Evolutionary conservation across 2,329 filamentous ascomycete genomes (phyloP).

Genomic region (Metarhizium guizhouense): DNA sequence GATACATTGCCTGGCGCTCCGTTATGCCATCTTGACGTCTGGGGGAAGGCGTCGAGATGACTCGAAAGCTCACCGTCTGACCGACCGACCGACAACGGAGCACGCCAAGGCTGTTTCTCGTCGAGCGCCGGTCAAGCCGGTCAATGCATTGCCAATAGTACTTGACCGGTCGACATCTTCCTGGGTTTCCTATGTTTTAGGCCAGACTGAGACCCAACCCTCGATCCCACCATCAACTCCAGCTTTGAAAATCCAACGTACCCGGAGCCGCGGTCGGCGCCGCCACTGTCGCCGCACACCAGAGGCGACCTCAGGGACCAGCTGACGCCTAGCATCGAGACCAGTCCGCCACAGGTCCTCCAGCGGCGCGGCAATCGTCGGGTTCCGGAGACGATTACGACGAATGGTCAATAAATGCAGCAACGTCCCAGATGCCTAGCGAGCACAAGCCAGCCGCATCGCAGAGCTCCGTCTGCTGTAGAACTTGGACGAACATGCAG

Average conservation of each 20-base stretch:
- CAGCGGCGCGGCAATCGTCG: constrained; percentile 10
- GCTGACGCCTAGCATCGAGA: background rate
- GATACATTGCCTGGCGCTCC: too few species aligned
- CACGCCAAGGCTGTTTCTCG: background rate
- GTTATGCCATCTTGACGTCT: background rate
- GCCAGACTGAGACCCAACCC: too few species aligned
- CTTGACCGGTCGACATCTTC: too few species aligned
- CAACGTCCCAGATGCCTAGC: background rate
- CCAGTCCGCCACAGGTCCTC: background rate
- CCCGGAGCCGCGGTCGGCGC: background rate
- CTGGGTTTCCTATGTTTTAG: background rate
- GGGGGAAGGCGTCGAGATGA: background rate
- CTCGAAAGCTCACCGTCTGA: background rate
- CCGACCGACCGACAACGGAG: constrained; percentile 5
- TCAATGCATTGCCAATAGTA: background rate
- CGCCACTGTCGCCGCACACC: background rate
- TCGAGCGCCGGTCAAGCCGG: background rate
- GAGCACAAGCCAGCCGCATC: background rate
- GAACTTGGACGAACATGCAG: background rate
- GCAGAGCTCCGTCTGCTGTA: background rate
- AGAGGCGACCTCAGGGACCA: background rate
- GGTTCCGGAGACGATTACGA: constrained; percentile 4
- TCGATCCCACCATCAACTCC: too few species aligned
- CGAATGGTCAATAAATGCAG: background rate
- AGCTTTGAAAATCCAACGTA: too few species aligned